Conservation (phyloP, 2,329 filamentous ascomycete species). For the Huntiella moniliformis region DNA sequence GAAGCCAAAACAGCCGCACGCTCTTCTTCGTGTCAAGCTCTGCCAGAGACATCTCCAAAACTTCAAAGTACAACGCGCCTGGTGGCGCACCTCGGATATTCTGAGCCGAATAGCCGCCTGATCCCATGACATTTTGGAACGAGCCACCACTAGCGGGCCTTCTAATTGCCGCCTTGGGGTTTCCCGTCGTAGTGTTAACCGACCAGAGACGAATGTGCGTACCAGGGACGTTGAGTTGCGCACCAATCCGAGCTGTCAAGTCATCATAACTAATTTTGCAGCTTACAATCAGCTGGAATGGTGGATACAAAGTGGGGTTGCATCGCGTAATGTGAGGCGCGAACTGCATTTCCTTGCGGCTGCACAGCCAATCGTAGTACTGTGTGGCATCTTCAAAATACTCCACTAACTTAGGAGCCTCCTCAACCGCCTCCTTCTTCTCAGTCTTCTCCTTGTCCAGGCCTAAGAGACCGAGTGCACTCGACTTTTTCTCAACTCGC, state of each 20-base stretch:
- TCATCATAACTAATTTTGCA: conserved; percentile 82
- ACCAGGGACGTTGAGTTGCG: conserved; percentile 55
- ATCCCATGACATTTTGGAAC: conserved; percentile 61
- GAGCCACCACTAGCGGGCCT: conserved; percentile 49
- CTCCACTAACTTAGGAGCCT: conserved; percentile 21
- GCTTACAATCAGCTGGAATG: conserved; percentile 62
- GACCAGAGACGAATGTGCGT: conserved; percentile 88
- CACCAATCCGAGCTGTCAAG: conserved; percentile 64
- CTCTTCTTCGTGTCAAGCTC: conserved; percentile 87
- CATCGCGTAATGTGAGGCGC: conserved; percentile 43
- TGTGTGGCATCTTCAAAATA: conserved; percentile 53
- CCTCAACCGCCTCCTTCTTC: not conserved
- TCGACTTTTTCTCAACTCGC: conserved; percentile 32
- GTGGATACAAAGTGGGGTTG: conserved; percentile 38
- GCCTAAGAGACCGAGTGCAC: not conserved
- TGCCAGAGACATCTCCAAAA: conserved; percentile 81
- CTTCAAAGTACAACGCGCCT: conserved; percentile 78
- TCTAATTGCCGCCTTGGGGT: conserved; percentile 55
- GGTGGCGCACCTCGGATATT: conserved; percentile 39
- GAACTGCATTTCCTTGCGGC: conserved; percentile 65
- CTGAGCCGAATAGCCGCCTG: conserved; percentile 54
- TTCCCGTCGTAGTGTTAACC: conserved; percentile 56
- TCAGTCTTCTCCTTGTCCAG: conserved; percentile 4
- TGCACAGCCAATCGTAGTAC: conserved; percentile 86
- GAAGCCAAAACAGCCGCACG: conserved; percentile 66